These are phyloP conservation scores for Alternaria sp. DNA, from an alignment of 2,329 filamentous ascomycete species.

Conservation along the genomic window DNA sequence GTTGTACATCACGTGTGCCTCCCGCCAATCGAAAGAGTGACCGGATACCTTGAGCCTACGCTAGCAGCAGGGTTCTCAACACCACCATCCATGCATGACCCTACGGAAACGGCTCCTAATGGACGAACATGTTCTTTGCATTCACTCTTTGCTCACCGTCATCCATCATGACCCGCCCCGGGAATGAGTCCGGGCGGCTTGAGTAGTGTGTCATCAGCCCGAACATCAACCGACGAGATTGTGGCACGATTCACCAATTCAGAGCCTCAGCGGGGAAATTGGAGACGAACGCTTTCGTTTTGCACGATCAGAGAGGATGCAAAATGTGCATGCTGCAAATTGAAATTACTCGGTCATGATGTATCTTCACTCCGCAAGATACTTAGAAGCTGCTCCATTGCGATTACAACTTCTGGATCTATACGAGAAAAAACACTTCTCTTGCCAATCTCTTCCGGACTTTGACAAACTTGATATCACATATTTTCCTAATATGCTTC, in stretches of 20 bases:
- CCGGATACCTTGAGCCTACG: conserved; percentile 9
- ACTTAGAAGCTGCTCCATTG: no score
- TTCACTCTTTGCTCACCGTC: conserved; percentile 7
- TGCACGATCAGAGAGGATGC: no score
- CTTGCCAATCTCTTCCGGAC: no score
- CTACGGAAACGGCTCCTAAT: conserved; percentile 12
- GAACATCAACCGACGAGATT: not conserved
- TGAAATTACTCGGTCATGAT: no score
- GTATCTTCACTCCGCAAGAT: no score
- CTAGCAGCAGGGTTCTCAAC: conserved; percentile 19
- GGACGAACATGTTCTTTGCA: conserved; percentile 6
- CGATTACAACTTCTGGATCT: no score
- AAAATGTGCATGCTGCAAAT: no score
- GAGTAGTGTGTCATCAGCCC: not conserved
- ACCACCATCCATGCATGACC: conserved; percentile 6
- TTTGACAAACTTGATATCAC: no score
- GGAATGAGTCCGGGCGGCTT: conserved; percentile 1
- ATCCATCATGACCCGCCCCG: not conserved
- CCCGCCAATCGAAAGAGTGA: conserved; percentile 19
- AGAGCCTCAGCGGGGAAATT: not conserved
- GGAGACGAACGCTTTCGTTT: no score
- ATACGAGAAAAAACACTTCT: no score
- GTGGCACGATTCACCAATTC: not conserved
- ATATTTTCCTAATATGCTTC: no score
- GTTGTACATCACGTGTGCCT: conserved; percentile 25